phyloP scores from a whole-genome alignment of 2,329 filamentous ascomycete genomes.

The Pyrenophora graminea region DNA sequence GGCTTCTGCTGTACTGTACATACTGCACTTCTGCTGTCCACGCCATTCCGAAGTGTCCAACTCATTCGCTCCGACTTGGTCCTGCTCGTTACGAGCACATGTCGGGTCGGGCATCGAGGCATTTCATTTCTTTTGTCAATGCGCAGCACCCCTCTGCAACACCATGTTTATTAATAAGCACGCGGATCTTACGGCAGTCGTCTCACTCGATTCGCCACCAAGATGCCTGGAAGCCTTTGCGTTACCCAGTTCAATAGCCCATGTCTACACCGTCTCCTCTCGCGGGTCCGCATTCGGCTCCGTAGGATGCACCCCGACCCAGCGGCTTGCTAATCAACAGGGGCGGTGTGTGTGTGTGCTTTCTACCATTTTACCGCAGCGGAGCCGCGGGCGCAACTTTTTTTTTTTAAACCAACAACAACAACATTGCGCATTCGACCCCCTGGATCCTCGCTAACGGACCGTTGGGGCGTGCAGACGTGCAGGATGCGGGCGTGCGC shows the following conservation, averaged over 20 bases:
- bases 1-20: no score
- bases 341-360: constrained; percentile 6
- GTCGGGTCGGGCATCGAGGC: constrained; percentile 21
- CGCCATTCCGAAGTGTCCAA: no score
- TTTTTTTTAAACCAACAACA: constrained; percentile 5
- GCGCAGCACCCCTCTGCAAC: constrained; percentile 15
- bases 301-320: constrained; percentile 6
- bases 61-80: no score
- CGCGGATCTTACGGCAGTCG: constrained; percentile 13
- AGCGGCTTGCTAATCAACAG: constrained; percentile 6
- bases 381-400: constrained; percentile 6
- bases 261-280: constrained; percentile 6
- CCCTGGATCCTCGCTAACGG: constrained; percentile 10
- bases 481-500: not conserved
- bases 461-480: constrained; percentile 13
- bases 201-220: constrained; percentile 11
- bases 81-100: constrained; percentile 8
- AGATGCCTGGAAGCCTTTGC: constrained; percentile 1
- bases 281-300: constrained; percentile 13
- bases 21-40: no score
- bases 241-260: constrained; percentile 3
- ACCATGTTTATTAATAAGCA: constrained; percentile 23
- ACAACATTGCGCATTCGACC: not conserved
- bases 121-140: constrained; percentile 21
- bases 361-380: constrained; percentile 1